Base-by-base conservation (phyloP, 2,329 filamentous ascomycete genomes). In the Penicillium sp. region DNA sequence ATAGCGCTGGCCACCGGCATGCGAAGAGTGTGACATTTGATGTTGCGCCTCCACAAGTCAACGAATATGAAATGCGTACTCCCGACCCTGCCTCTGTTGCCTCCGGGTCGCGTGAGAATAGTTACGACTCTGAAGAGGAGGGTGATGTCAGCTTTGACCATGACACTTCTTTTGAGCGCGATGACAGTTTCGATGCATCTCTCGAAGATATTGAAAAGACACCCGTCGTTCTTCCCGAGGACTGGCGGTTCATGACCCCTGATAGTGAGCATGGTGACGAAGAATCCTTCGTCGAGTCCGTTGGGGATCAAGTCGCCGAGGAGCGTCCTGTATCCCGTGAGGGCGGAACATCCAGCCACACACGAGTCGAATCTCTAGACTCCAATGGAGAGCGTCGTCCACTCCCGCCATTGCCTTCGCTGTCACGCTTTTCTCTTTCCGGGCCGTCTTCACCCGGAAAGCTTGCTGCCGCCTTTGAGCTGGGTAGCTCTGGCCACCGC, bases 11-110 rank as follows among this genome's bases (percentile, higher is more conserved):
- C 45, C 90, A 92, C 73, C 90, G 93, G 57, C 91, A 97, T 78
- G 89, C 92, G 52, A 99, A 99, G 83, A 97, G 93, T 71, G 95
- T 99, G 60, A 99, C 94, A 0, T 99, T 99, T 74, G 93, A 98
- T 78, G 90, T 89, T 40, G 93, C 92, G 1, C 94, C 94, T 25
- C 95, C 95, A 26, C 91, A 96, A 74, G 85, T 99, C 71, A 97
- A 98, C 74, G 95, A 99, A 79, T 99, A 98, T 76, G 95, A 98
- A 78, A 93, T 97, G 90, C 91, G 92, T 37, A 99, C 95, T 2
- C 95, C 95, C 11, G 95, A 97, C 73, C 86, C 96, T n/a, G 97
- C 94, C 1, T 96, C 93, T 0, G 84, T 96, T 26, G 92, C 91
- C 28, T 94, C 91, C 52, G 93, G 90, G 68, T 98, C 94, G 13